These are phyloP conservation scores for Cephaloascus fragrans DNA, from an alignment of 805 yeast species.

Conservation along the genomic window DNA sequence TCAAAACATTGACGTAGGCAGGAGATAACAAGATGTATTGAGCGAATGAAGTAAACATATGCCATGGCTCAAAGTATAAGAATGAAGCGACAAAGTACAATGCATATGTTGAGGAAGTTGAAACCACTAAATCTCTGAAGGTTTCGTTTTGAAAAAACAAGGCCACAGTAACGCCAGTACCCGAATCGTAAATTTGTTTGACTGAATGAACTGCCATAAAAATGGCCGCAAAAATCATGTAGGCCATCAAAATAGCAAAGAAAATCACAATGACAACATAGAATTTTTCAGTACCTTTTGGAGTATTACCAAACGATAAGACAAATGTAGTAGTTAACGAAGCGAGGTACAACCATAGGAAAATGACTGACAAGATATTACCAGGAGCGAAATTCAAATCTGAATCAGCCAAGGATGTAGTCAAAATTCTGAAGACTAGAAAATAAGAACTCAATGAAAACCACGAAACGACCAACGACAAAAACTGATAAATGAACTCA, in stretches of 20 bases:
- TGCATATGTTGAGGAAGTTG: slow-evolving; percentile 52
- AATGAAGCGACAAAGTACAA: slow-evolving; percentile 50
- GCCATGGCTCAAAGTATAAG: slow-evolving; percentile 59
- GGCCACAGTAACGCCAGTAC: slow-evolving; percentile 31
- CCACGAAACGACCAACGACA: slow-evolving; percentile 51
- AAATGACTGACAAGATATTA: slow-evolving; percentile 37
- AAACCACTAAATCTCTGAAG: slow-evolving; percentile 43
- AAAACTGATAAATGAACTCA: slow-evolving; percentile 45
- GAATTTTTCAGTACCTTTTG: slow-evolving; percentile 47
- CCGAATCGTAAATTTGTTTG: slow-evolving; percentile 23
- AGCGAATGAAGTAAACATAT: slow-evolving; percentile 44
- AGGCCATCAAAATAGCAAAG: slow-evolving; percentile 53
- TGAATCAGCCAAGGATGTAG: slow-evolving; percentile 35
- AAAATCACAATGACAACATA: slow-evolving; percentile 43
- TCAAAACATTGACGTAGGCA: slow-evolving; percentile 45
- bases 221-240: slow-evolving; percentile 48
- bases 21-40: slow-evolving; percentile 44
- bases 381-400: slow-evolving; percentile 34
- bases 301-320: slow-evolving; percentile 55
- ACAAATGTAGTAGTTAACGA: slow-evolving; percentile 51
- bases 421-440: slow-evolving; percentile 52
- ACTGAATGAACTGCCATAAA: slow-evolving; percentile 46
- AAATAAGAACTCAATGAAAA: slow-evolving; percentile 55
- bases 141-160: slow-evolving; percentile 36
- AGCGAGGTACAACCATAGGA: slow-evolving; percentile 47